These are phyloP conservation scores for Xylaria intraflava DNA, from an alignment of 495 filamentous ascomycete genomes.

Conservation along the genomic window DNA sequence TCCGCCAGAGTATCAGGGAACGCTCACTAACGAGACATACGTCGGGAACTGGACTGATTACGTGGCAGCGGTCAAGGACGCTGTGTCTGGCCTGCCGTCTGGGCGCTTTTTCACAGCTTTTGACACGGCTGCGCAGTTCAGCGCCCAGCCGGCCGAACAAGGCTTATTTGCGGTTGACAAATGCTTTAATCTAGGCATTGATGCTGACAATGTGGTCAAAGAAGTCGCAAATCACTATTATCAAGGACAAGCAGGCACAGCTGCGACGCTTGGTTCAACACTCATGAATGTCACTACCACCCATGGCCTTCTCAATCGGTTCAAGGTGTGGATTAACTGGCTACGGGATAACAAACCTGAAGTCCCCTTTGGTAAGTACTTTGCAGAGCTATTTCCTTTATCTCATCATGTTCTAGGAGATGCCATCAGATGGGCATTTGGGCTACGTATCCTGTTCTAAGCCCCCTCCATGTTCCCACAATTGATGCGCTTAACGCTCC, in stretches of 20 bases:
- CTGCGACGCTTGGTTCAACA: conserved; percentile 11
- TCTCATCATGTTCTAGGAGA: not conserved
- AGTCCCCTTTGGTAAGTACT: conserved; percentile 13
- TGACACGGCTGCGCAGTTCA: conserved; percentile 20
- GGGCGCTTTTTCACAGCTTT: conserved; percentile 24
- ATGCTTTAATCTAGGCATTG: conserved; percentile 26
- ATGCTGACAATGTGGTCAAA: conserved; percentile 16
- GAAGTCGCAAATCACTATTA: conserved; percentile 27
- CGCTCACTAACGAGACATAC: conserved; percentile 21
- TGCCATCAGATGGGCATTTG: not conserved
- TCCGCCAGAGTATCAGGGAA: conserved; percentile 24
- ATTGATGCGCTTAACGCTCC: not conserved
- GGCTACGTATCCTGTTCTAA: not conserved
- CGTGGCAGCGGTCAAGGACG: conserved; percentile 14
- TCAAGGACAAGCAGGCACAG: conserved; percentile 19
- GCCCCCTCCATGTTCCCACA: not conserved
- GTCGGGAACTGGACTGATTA: conserved; percentile 26
- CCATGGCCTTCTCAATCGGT: conserved; percentile 19
- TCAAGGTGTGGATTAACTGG: conserved; percentile 17
- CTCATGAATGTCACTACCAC: conserved; percentile 22
- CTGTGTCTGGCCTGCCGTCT: conserved; percentile 8
- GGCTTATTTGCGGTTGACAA: conserved; percentile 19
- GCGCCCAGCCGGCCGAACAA: conserved; percentile 5
- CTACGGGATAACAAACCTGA: conserved; percentile 16
- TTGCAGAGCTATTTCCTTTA: not conserved